These are phyloP conservation scores for Penicillium lividum DNA, from an alignment of 495 filamentous ascomycete genomes.

Conservation along the genomic window DNA sequence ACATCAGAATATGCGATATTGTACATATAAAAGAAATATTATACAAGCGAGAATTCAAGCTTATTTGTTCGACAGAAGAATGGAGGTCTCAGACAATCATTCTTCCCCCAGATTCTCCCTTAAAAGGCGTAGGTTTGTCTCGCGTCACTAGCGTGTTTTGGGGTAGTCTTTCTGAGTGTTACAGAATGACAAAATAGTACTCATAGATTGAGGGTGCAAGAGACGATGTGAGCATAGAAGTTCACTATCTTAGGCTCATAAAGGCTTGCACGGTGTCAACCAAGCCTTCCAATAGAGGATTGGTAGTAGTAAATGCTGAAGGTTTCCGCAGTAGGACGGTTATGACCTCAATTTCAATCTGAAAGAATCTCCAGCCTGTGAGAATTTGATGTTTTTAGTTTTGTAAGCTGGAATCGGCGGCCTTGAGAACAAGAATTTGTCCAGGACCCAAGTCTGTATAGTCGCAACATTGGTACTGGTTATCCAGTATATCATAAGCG, in stretches of 20 bases:
- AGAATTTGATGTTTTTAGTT: slow-evolving; percentile 19
- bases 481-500: slow-evolving; percentile 75
- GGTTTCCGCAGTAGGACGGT: background rate
- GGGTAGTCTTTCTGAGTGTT: background rate
- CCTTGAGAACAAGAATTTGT: slow-evolving; percentile 37
- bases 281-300: background rate
- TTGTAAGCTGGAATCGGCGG: slow-evolving; percentile 25
- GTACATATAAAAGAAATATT: background rate
- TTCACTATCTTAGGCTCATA: background rate
- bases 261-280: background rate
- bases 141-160: background rate
- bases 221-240: background rate
- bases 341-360: slow-evolving; percentile 10
- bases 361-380: slow-evolving; percentile 24
- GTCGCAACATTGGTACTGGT: slow-evolving; percentile 48
- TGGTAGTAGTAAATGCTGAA: background rate
- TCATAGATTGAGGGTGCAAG: background rate
- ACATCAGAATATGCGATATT: background rate
- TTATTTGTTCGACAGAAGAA: background rate
- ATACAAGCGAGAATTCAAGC: background rate
- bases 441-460: slow-evolving; percentile 37
- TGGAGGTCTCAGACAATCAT: background rate
- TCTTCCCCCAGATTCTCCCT: background rate
- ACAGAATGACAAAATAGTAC: background rate
- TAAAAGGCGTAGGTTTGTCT: background rate